Conservation (phyloP, 73 alveolate genomes). For the Uronychia binucleata region DNA sequence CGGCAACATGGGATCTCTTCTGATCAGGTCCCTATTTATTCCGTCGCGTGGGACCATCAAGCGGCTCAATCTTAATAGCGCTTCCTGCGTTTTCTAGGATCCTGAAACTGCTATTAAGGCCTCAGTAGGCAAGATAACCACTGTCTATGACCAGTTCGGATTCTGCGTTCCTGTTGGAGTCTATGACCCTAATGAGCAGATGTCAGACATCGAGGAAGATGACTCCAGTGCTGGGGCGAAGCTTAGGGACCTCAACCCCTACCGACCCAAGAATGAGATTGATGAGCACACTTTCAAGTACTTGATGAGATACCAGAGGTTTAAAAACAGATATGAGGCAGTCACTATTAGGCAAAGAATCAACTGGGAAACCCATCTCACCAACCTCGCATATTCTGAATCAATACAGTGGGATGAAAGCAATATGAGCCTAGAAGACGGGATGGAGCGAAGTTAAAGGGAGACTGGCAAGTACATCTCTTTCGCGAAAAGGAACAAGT, state of each 20-base stretch:
- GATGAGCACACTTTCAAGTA: conserved; percentile 26
- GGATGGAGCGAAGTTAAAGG: background rate
- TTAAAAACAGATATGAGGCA: conserved; percentile 3
- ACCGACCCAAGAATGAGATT: conserved; percentile 23
- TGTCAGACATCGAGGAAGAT: conserved; percentile 14
- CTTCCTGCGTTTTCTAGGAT: background rate
- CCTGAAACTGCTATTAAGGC: background rate
- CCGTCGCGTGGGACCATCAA: conserved; percentile 11
- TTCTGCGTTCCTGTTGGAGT: conserved; percentile 16
- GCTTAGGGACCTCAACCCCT: conserved; percentile 1
- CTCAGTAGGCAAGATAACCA: background rate
- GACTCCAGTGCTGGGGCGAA: background rate
- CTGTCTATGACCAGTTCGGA: background rate
- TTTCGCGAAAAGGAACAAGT: background rate
- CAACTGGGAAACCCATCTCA: conserved; percentile 19
- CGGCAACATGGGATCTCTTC: background rate
- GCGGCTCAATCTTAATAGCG: conserved; percentile 1
- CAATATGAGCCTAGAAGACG: background rate
- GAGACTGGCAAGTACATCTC: background rate
- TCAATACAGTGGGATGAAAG: conserved; percentile 6
- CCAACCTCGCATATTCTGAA: conserved; percentile 6
- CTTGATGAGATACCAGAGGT: conserved; percentile 17
- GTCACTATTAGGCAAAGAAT: conserved; percentile 1
- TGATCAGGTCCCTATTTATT: conserved; percentile 10
- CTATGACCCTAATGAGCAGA: background rate